Base-by-base conservation (phyloP, 179 eudicot genomes). In the Monotropa hypopitys region DNA sequence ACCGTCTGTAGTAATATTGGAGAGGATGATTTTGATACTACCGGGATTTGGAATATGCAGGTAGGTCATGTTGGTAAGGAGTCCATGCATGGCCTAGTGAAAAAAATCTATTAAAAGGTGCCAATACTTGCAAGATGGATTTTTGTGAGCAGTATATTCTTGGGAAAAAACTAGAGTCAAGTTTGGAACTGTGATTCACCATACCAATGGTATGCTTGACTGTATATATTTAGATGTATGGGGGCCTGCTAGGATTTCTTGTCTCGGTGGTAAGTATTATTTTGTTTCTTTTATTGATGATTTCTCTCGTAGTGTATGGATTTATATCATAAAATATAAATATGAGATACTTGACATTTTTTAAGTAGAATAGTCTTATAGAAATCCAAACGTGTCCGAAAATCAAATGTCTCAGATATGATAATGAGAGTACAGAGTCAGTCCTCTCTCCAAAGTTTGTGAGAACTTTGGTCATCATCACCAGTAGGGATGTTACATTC, bases 201-300 rank as follows among this genome's bases (percentile, higher is more conserved):
- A 12, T 15, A 73, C 30, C 0, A 1, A 20, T 6, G 63, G 13
- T 0, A 73, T 16, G 0, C 28, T 73, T 1, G 76, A 76, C 8
- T 76, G 50, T 76, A 28, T 77, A 0, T 26, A 50, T 28, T 32
- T 12, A 0, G 20, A 67, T 51, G 32, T 76, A 3, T 76, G 51
- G 72, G 72, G 47, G 0, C 78, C 21, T 5, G 4, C 43, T 2
- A 42, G 16, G 11, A 21, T 18, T 26, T 0, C 72, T 0, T 68
- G 13, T 16, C 0, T 62, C 0, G 28, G 21, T 45, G 78, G 54
- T 23, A 62, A 9, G 4, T 35, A 32, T 8, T 77, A 20, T 4
- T 62, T 65, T 23, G 40, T 78, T 1, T 23, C 80, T 0, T 54
- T 78, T 6, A 67, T 77, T 61, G 77, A 76, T 76, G 80, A 62